These are phyloP conservation scores for Raddia guianensis DNA, from an alignment of 176 grass and related monocot genomes.

Conservation along the genomic window DNA sequence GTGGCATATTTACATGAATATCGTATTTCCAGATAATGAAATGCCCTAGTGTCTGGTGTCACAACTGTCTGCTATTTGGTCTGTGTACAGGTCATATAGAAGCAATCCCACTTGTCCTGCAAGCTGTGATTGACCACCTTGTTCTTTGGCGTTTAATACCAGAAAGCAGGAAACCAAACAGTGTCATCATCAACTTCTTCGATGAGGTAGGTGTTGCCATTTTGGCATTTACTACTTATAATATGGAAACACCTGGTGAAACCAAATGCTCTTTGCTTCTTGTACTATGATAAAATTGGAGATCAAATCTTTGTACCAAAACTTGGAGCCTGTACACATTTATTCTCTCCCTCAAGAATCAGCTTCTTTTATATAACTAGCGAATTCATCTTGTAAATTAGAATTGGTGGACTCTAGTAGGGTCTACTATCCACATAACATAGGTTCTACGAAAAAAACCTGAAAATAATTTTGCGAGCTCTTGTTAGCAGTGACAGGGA, in stretches of 20 bases:
- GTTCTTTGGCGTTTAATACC: constrained; percentile 98
- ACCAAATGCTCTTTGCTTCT: constrained; percentile 39
- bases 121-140: constrained; percentile 93
- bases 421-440: not conserved
- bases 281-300: constrained; percentile 6
- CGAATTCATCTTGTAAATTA: constrained; percentile 3
- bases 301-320: not conserved
- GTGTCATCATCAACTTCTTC: constrained; percentile 98
- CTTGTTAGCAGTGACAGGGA: not conserved
- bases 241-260: constrained; percentile 20
- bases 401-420: not conserved
- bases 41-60: constrained; percentile 34
- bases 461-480: not conserved
- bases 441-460: not conserved
- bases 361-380: not conserved
- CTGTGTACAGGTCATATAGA: constrained; percentile 84
- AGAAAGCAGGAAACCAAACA: constrained; percentile 91
- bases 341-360: not conserved
- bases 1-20: constrained; percentile 37
- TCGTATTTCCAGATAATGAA: constrained; percentile 33
- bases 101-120: constrained; percentile 76
- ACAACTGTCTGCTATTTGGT: constrained; percentile 26
- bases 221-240: constrained; percentile 7
- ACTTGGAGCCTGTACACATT: not conserved
- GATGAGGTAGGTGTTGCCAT: constrained; percentile 71